Evolutionary conservation across 139 green algal species (phyloP).

Genomic region (Haematococcus lacustris): DNA sequence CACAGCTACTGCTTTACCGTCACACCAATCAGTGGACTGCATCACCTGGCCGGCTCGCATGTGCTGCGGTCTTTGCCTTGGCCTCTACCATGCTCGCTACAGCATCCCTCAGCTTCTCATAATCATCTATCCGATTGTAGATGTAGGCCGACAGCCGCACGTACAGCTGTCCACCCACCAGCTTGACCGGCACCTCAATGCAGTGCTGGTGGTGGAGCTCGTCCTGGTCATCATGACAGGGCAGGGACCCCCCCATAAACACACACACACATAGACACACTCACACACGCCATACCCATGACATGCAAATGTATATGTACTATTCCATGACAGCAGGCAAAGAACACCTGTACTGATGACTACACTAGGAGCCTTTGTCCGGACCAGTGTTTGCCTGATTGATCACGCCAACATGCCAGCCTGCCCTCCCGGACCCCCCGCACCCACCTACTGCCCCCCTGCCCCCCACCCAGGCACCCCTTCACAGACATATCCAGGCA

Average conservation of each 20-base stretch:
- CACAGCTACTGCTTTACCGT: too few relatives aligned
- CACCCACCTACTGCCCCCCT: background rate
- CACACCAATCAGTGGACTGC: too few relatives aligned
- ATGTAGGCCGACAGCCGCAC: slow-evolving; percentile 49
- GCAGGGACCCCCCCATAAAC: too few relatives aligned
- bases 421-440: background rate
- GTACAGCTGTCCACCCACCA: slow-evolving; percentile 42
- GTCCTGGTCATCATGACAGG: slow-evolving; percentile 42
- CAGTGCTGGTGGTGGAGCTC: slow-evolving; percentile 33
- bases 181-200: slow-evolving; percentile 63
- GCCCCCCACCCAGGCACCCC: background rate
- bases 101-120: slow-evolving; percentile 31
- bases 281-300: too few relatives aligned
- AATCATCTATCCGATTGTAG: slow-evolving; percentile 59
- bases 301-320: background rate
- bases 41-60: too few relatives aligned
- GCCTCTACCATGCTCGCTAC: too few relatives aligned
- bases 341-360: background rate
- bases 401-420: background rate
- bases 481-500: background rate
- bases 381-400: background rate
- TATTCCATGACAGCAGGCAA: background rate
- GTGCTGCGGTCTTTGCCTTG: too few relatives aligned
- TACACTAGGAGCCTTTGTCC: too few relatives aligned
- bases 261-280: too few relatives aligned